Evolutionary conservation across 805 yeast genomes (phyloP), one percentile per base, ranked within the genome.

Genomic region (Wickerhamiella sorbophila): DNA sequence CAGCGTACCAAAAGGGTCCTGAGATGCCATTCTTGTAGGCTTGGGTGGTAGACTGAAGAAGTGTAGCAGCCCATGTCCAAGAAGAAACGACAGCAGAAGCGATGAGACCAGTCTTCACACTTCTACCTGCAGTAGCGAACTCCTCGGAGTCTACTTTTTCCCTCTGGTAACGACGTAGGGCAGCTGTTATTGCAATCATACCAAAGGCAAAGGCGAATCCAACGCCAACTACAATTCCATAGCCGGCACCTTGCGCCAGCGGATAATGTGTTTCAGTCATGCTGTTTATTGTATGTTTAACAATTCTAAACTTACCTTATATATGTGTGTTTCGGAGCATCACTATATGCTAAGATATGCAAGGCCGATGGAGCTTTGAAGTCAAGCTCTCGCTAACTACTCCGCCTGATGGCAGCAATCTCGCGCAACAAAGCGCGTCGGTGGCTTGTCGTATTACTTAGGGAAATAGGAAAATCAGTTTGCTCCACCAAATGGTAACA

Each of bases 61-160:
- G 62, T 1, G 93, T 82, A 3, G 85, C 83, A n/a, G 82, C 82
- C 86, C 86, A 79, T 8, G 95, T 85, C 97, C 97, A 87, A 6
- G 88, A 77, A 10, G 88, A 77, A 6, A 86, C 95, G 24, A 87
- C 95, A 5, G 95, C 94, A 5, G 94, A 77, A 4, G 88, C 77
- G 47, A 85, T 79, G 50, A 87, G 66, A 38, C 91, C 91, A 0
- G 88, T 77, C 52, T 79, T 81, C 33, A 87, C 93, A 3, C 84
- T 69, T 57, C 95, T 72, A 49, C 95, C 95, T 29, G 95, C 95
- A 4, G 95, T 86, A 2, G 93, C 75, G 52, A 87, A 87, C 57
- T 86, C 95, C 63, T 87, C 96, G 3, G 95, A 86, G 5, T 94
- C 84, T 61, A 85, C 79, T 43, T 81, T 71, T 60, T 87, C 95